These are phyloP conservation scores for Pharus latifolius DNA, from an alignment of 176 grass and related monocot species.

Conservation along the genomic window DNA sequence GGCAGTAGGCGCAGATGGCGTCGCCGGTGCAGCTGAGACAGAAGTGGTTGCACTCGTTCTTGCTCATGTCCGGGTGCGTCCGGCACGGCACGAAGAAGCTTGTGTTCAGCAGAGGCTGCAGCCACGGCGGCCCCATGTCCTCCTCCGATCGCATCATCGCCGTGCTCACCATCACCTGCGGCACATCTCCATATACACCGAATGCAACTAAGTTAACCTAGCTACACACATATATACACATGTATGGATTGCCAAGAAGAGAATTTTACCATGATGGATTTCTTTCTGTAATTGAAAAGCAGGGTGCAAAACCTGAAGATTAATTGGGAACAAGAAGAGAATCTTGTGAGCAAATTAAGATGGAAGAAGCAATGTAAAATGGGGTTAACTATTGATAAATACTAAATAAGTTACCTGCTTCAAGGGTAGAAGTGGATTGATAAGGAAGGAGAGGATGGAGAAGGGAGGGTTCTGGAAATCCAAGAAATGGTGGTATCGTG, in stretches of 20 bases:
- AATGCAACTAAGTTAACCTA: too few species aligned
- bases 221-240: conserved; percentile 11
- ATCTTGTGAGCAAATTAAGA: too few species aligned
- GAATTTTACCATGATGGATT: conserved; percentile 26
- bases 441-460: conserved; percentile 2
- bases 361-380: too few species aligned
- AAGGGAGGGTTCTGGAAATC: conserved; percentile 32
- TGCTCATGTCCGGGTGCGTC: conserved; percentile 44
- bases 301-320: background rate
- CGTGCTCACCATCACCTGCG: conserved; percentile 55
- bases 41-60: conserved; percentile 85
- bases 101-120: conserved; percentile 47
- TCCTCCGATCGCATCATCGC: conserved; percentile 43
- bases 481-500: conserved; percentile 9
- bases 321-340: background rate
- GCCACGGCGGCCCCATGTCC: conserved; percentile 59
- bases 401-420: conserved; percentile 42
- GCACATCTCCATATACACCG: background rate
- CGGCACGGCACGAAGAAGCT: conserved; percentile 55
- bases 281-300: background rate
- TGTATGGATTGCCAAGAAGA: background rate
- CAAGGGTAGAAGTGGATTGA: conserved; percentile 4
- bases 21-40: conserved; percentile 40
- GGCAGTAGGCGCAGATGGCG: conserved; percentile 58
- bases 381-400: too few species aligned